Base-by-base conservation (phyloP, 345 rosid species). In the Streptanthus diversifolius region DNA sequence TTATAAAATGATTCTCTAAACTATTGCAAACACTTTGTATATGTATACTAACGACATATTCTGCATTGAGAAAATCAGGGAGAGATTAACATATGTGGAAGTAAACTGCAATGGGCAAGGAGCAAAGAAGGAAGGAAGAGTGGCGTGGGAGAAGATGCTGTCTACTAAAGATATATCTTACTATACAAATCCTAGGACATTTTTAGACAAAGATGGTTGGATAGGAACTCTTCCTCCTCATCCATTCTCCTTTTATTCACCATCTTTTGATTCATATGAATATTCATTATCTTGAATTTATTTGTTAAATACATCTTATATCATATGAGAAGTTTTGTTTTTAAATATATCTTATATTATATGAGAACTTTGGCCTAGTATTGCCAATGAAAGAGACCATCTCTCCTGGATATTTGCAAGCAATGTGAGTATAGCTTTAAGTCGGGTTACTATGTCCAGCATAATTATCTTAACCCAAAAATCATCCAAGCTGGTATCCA, bases 171-270 rank as follows among this genome's bases (percentile, higher is more conserved):
- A 67, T 35, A 22, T 48, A 10, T 15, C 56, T 35, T 66, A 49
- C 37, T 53, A 36, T 53, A 37, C n/a, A 67, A 37, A 52, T 7
- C 62, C 1, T 37, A 67, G 2, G 8, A 52, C 40, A 0, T 67
- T 52, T 37, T 1, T 67, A 22, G 27, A 67, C 27, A 8, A 13
- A 32, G 72, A 67, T 39, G 25, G 61, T 53, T 67, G 72, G 72
- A 37, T 67, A 7, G 24, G 15, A 1, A 8, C 5, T 51, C 49
- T 53, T 18, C 72, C 72, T 67, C 25, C 48, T 8, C 58, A 14
- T 29, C 4, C 22, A 7, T 9, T 8, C 17, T 51, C 22, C 17
- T 12, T 25, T 18, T 0, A 24, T n/a, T 27, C 9, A 29, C 15
- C 25, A 61, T 24, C 51, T 24, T 22, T 5, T 22, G 7, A 14